These are phyloP conservation scores for Vaccinium corymbosum DNA, from an alignment of 148 eudicot genomes.

Conservation along the genomic window DNA sequence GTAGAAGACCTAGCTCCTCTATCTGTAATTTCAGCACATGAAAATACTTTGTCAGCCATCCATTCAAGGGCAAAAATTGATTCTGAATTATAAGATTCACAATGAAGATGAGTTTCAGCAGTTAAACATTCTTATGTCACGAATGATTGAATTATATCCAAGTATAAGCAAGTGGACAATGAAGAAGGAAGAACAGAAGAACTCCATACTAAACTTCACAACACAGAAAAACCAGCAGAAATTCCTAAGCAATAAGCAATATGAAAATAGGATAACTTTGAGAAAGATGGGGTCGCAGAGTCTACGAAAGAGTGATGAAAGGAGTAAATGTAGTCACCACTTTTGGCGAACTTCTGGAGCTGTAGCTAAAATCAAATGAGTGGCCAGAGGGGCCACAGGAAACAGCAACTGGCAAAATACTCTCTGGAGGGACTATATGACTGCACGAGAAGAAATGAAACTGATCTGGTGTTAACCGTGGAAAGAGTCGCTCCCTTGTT, in stretches of 20 bases:
- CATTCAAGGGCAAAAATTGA: background rate
- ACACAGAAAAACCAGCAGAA: background rate
- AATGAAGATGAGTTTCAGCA: background rate
- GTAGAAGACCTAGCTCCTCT: slow-evolving; percentile 81
- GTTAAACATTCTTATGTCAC: background rate
- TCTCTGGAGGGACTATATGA: slow-evolving; percentile 83
- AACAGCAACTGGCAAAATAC: slow-evolving; percentile 77
- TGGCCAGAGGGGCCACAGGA: slow-evolving; percentile 82
- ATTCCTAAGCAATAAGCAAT: background rate
- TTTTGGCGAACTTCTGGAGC: slow-evolving; percentile 57
- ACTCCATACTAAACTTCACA: background rate
- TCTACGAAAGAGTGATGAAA: background rate
- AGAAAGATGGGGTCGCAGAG: background rate
- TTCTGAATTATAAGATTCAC: background rate
- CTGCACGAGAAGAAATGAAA: slow-evolving; percentile 88
- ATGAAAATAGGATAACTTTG: background rate
- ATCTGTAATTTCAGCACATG: slow-evolving; percentile 46
- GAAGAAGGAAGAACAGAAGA: background rate
- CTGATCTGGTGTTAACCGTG: slow-evolving; percentile 49
- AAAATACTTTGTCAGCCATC: slow-evolving; percentile 13
- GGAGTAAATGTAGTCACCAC: slow-evolving; percentile 48
- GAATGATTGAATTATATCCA: background rate
- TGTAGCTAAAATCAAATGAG: slow-evolving; percentile 80
- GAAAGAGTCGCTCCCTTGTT: slow-evolving; percentile 83
- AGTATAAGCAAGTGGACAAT: background rate